Base-by-base conservation (phyloP, 176 grass and related monocot genomes). In the Oryza glumipatula region DNA sequence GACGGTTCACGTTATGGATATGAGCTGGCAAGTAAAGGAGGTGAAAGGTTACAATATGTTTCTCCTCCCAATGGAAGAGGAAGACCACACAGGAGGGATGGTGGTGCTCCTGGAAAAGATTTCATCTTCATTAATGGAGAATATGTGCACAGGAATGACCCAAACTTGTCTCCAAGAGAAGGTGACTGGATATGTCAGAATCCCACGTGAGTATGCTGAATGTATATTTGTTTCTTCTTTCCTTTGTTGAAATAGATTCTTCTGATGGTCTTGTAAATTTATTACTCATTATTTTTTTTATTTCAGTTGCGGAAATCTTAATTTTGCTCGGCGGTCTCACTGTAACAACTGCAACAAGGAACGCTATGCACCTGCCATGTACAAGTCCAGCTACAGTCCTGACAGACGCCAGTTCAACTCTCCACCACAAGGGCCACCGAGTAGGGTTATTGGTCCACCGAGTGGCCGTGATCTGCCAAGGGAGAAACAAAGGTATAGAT, bases 151-250 rank as follows among this genome's bases (percentile, higher is more conserved):
- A 11, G 58, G 58, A 63, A 63, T 63, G 58, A 63, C 58, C 58
- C 58, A 63, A 63, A 63, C 58, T 63, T 63, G 58, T 63, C 58
- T 63, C 58, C 58, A 63, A 63, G 58, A 63, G 58, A 63, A 63
- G 58, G 58, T 63, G 58, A 63, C 58, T 63, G 58, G 58, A 63
- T 63, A 22, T 63, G 58, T 23, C 58, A 63, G 58, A 63, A 63
- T 63, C 58, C 58, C 58, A 63, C 5, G 58, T 63, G 1, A 63
- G 58, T 63, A 63, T 63, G 7, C 58, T 58, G 58, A 63, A 63
- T 63, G 14, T 23, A 23, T n/a, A 4, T 63, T 10, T 63, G 21
- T 63, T 63, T 63, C 58, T 23, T 63, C 8, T 23, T 22, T 23
- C 21, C 19, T 63, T 21, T 63, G 7, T 63, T 23, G 21, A 63